Evolutionary conservation across 345 rosid genomes (phyloP).

Genomic region (Tarenaya hassleriana): DNA sequence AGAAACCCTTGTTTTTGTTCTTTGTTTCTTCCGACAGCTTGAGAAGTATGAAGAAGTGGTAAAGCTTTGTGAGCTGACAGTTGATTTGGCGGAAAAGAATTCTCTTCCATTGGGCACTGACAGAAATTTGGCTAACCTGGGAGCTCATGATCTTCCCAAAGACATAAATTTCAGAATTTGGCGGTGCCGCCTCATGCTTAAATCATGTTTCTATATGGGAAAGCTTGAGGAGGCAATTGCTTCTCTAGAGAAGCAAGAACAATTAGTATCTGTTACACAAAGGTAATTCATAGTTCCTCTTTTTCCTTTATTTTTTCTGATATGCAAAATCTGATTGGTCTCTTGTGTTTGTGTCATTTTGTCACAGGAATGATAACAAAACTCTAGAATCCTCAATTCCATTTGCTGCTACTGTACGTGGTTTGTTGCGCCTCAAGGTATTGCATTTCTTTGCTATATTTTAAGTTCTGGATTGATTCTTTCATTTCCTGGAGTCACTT

Average conservation of each 20-base stretch:
- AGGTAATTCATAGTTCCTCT: conserved; percentile 41
- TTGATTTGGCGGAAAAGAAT: conserved; percentile 37
- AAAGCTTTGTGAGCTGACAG: conserved; percentile 72
- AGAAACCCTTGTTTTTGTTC: conserved; percentile 2
- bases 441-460: conserved; percentile 8
- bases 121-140: conserved; percentile 29
- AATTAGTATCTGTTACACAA: conserved; percentile 31
- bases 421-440: conserved; percentile 81
- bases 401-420: conserved; percentile 52
- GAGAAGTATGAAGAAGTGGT: conserved; percentile 77
- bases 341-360: conserved; percentile 14
- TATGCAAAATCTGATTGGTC: conserved; percentile 13
- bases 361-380: conserved; percentile 37
- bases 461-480: conserved; percentile 14
- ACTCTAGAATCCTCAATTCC: conserved; percentile 51
- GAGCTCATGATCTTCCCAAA: conserved; percentile 34
- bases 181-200: conserved; percentile 58
- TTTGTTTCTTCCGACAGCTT: conserved; percentile 52
- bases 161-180: conserved; percentile 49
- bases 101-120: conserved; percentile 29
- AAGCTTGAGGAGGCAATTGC: conserved; percentile 79
- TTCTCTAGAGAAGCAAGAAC: conserved; percentile 61
- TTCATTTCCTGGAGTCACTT: conserved; percentile 10
- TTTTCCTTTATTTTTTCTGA: conserved; percentile 3
- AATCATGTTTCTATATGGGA: conserved; percentile 77